A percentile compares a stretch with the other conserved stretches of the same genome.
Evolutionary conservation across 2,329 filamentous ascomycete species (phyloP).

Genomic region (Neonectria punicea): DNA sequence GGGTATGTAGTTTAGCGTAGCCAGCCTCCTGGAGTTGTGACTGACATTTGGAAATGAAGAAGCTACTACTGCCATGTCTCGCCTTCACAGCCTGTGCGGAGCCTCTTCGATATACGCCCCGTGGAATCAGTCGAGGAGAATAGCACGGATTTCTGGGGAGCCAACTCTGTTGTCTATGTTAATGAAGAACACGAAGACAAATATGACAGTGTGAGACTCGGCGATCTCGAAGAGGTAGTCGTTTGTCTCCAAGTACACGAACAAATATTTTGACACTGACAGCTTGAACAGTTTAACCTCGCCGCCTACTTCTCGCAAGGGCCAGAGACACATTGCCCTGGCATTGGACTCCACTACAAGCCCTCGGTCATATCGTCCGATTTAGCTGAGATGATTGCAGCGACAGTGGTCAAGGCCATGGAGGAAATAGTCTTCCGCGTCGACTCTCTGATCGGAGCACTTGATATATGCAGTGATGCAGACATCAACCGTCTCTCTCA

Average conservation of each 20-base stretch:
- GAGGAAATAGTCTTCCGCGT: neutral
- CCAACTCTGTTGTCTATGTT: constrained; percentile 3
- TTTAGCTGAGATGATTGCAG: constrained; percentile 1
- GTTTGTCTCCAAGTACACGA: too few species aligned
- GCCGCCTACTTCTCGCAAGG: neutral
- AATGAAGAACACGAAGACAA: neutral
- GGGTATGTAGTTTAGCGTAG: neutral
- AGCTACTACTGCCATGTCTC: constrained; percentile 1
- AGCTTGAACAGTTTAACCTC: neutral
- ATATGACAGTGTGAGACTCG: neutral
- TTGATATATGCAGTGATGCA: constrained; percentile 1
- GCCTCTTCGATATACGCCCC: neutral
- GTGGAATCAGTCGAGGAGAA: neutral
- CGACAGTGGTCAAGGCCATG: neutral
- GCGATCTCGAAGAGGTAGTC: too few species aligned
- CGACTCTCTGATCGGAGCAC: neutral
- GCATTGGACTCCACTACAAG: neutral
- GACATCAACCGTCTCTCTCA: neutral
- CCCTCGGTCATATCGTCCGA: neutral
- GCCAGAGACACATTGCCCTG: neutral
- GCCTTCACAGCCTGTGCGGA: neutral
- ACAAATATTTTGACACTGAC: neutral
- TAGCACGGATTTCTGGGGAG: neutral
- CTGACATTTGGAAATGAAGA: constrained; percentile 1
- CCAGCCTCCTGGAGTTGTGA: neutral